Conservation (phyloP, 1,284 basidiomycete species). For the Clitocybe nebularis region DNA sequence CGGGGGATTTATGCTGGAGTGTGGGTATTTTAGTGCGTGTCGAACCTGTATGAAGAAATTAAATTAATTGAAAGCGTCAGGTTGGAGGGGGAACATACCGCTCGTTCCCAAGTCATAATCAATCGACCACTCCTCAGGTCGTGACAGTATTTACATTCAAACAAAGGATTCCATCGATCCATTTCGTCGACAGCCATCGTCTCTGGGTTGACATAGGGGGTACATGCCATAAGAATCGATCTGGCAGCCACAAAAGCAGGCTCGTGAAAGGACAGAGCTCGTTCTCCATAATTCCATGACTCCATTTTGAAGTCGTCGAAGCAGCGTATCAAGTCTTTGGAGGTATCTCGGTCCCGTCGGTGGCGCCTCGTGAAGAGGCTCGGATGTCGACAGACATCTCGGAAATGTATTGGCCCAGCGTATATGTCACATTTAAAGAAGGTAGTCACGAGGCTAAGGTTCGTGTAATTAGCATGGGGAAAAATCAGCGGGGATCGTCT, state of each 20-base stretch:
- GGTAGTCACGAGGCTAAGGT: slow-evolving; percentile 21
- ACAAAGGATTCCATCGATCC: slow-evolving; percentile 18
- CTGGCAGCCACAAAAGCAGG: slow-evolving; percentile 17
- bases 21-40: slow-evolving; percentile 16
- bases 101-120: slow-evolving; percentile 22
- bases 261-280: slow-evolving; percentile 18
- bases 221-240: slow-evolving; percentile 18
- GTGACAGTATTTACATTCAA: slow-evolving; percentile 17
- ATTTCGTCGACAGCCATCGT: slow-evolving; percentile 21
- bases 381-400: slow-evolving; percentile 17
- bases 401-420: slow-evolving; percentile 18
- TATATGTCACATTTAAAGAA: slow-evolving; percentile 20
- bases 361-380: slow-evolving; percentile 10
- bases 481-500: slow-evolving; percentile 10
- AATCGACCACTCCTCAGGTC: slow-evolving; percentile 9
- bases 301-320: slow-evolving; percentile 21
- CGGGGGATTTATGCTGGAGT: slow-evolving; percentile 1
- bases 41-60: slow-evolving; percentile 12
- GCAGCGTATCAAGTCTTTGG: slow-evolving; percentile 12
- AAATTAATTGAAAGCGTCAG: slow-evolving; percentile 3
- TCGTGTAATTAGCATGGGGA: too few relatives aligned
- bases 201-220: slow-evolving; percentile 17
- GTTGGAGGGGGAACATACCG: slow-evolving; percentile 12
- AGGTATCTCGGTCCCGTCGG: slow-evolving; percentile 9
- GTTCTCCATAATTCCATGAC: slow-evolving; percentile 19